A percentile compares a stretch with the other conserved stretches of the same genome.
Evolutionary conservation across 2,329 filamentous ascomycete genomes (phyloP).

Genomic region (Stemphylium vesicarium): DNA sequence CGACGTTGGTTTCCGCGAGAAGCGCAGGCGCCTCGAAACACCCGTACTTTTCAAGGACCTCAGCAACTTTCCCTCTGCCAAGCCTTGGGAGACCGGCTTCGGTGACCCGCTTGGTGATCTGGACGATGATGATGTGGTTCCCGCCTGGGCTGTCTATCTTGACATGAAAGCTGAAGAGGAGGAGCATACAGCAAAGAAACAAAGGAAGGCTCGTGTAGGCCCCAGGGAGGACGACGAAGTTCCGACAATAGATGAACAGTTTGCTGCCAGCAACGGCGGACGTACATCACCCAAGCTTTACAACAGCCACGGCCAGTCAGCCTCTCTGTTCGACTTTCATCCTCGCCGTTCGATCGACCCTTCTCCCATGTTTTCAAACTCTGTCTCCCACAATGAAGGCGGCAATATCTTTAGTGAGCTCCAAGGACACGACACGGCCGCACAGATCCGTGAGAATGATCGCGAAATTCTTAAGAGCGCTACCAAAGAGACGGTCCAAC

Average conservation of each 20-base stretch:
- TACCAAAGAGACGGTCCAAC: constrained; percentile 13
- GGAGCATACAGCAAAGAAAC: constrained; percentile 29
- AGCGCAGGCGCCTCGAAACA: constrained; percentile 38
- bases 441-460: constrained; percentile 22
- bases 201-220: constrained; percentile 23
- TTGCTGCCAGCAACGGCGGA: constrained; percentile 8
- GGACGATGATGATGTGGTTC: constrained; percentile 37
- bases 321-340: constrained; percentile 33
- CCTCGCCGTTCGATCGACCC: constrained; percentile 39
- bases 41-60: constrained; percentile 36
- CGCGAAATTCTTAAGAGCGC: constrained; percentile 21
- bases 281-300: constrained; percentile 14
- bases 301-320: constrained; percentile 32
- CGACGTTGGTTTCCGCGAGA: constrained; percentile 28
- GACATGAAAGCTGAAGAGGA: constrained; percentile 35
- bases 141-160: constrained; percentile 40
- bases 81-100: constrained; percentile 43
- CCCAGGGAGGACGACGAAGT: constrained; percentile 23
- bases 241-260: constrained; percentile 30
- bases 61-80: constrained; percentile 34
- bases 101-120: constrained; percentile 36
- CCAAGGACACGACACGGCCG: constrained; percentile 21
- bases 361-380: constrained; percentile 41
- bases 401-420: constrained; percentile 40
- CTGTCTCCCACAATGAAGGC: constrained; percentile 23